Conservation (phyloP, 495 filamentous ascomycete species). For the Pseudevernia furfuracea region DNA sequence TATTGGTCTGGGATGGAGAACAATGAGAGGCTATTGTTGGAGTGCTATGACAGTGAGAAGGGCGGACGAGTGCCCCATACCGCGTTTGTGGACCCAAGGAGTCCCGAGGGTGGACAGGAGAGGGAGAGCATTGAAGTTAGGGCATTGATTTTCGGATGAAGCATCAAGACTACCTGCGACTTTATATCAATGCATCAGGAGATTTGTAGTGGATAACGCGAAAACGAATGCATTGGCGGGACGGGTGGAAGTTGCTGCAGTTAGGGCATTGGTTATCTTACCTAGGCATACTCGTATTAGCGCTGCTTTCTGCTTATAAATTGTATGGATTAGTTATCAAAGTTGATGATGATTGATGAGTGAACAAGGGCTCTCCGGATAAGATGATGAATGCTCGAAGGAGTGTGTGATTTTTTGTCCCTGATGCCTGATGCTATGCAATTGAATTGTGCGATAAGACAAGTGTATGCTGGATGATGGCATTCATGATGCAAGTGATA, state of each 20-base stretch:
- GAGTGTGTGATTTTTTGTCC: too few species aligned
- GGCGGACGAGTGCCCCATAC: conserved; percentile 70
- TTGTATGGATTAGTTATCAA: not conserved
- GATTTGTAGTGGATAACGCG: not conserved
- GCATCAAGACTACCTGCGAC: not conserved
- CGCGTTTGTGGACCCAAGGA: conserved; percentile 69
- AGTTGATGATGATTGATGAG: not conserved
- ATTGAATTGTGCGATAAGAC: not conserved
- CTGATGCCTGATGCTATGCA: not conserved
- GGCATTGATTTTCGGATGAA: conserved; percentile 72
- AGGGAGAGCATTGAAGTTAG: conserved; percentile 85
- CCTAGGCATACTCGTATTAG: too few species aligned
- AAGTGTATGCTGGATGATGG: not conserved
- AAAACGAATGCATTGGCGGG: not conserved
- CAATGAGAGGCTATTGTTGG: conserved; percentile 66
- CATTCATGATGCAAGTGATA: too few species aligned
- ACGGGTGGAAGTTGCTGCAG: not conserved
- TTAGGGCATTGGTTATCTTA: too few species aligned
- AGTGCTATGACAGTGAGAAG: conserved; percentile 70
- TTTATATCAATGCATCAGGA: too few species aligned
- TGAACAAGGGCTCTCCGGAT: too few species aligned
- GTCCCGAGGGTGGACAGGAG: conserved; percentile 47
- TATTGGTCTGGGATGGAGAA: conserved; percentile 73
- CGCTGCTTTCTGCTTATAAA: not conserved
- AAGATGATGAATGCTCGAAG: too few species aligned